Base-by-base conservation (phyloP, 164 flowering plant genomes). In the Akebia trifoliata region DNA sequence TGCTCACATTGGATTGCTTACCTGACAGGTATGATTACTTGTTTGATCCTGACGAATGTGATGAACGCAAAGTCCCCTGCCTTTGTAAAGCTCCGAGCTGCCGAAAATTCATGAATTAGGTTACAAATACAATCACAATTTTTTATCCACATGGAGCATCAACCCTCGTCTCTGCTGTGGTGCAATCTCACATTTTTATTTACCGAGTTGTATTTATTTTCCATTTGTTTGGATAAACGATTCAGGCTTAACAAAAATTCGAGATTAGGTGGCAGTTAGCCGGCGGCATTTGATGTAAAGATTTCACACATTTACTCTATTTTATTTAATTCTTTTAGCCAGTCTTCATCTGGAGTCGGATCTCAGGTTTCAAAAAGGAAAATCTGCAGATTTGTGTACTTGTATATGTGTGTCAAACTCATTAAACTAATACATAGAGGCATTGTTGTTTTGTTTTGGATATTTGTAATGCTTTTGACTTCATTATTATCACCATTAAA, bases 81-180 rank as follows among this genome's bases (percentile, higher is more conserved):
- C 76, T 76, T 4, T 93, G 99, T 72, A 78, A 70, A 74, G 77
- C 97, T 61, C 78, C 88, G 30, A 77, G 72, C 61, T 93, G 99
- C 60, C 63, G 97, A 47, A 83, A 81, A 65, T 93, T 81, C 72
- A 87, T 94, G 99, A 87, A 93, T 66, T 90, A 78, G 76, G 76
- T 3, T 42, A 8, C 32, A 37, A 21, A 1, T 29, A 25, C 8
- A 22, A 4, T 3, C n/a, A n/a, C 37, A 21, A 40, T 29, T 40
- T 21, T 26, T 56, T 26, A 30, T 39, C 34, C 46, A 11, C 31
- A 26, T 28, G 43, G 53, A 26, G 21, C 31, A 25, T 26, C 35
- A n/a, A 38, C 32, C 21, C 43, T 6, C 34, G 12, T 35, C 21
- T 20, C 25, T 1, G 9, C 39, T 8, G 9, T 28, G 7, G 6